Conservation (phyloP, 257 asterid genomes). For the Solanum etuberosum region DNA sequence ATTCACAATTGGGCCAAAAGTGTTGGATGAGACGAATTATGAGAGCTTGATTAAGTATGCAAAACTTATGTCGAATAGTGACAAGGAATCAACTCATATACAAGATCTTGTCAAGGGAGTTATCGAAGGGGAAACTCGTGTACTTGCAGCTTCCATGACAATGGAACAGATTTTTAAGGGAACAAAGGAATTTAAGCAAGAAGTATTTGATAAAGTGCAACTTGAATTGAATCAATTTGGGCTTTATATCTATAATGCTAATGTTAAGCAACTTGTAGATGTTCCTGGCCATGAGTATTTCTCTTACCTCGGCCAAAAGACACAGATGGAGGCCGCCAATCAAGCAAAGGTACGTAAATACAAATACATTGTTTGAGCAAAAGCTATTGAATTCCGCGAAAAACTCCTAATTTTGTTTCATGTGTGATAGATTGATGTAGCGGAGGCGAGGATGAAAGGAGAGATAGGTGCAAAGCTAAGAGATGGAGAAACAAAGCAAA, state of each 20-base stretch:
- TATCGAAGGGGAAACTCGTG: conserved; percentile 68
- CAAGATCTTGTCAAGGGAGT: conserved; percentile 53
- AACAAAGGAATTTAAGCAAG: conserved; percentile 46
- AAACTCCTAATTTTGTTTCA: neutral
- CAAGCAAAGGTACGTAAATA: conserved; percentile 24
- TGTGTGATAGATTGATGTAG: conserved; percentile 17
- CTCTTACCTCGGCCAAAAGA: conserved; percentile 55
- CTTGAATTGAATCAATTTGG: conserved; percentile 57
- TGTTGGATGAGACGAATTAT: conserved; percentile 10
- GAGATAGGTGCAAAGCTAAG: conserved; percentile 45
- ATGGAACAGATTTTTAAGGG: conserved; percentile 56
- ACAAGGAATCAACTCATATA: conserved; percentile 41
- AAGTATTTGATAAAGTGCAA: conserved; percentile 57
- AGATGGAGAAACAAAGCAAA: conserved; percentile 45
- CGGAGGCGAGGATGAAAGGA: conserved; percentile 66
- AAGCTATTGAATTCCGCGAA: accelerated
- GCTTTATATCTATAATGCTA: conserved; percentile 49
- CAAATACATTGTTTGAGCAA: neutral
- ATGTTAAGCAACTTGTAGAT: conserved; percentile 61
- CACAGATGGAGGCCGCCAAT: conserved; percentile 58
- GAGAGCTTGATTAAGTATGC: conserved; percentile 44
- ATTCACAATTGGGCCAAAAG: conserved; percentile 56
- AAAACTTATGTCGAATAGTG: conserved; percentile 46
- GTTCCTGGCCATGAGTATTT: conserved; percentile 64
- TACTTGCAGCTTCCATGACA: conserved; percentile 60